A percentile compares a stretch with the other conserved stretches of the same genome.
Conservation (phyloP, 768 basidiomycete species). For the Tylopilus plumbeoviolaceoides region DNA sequence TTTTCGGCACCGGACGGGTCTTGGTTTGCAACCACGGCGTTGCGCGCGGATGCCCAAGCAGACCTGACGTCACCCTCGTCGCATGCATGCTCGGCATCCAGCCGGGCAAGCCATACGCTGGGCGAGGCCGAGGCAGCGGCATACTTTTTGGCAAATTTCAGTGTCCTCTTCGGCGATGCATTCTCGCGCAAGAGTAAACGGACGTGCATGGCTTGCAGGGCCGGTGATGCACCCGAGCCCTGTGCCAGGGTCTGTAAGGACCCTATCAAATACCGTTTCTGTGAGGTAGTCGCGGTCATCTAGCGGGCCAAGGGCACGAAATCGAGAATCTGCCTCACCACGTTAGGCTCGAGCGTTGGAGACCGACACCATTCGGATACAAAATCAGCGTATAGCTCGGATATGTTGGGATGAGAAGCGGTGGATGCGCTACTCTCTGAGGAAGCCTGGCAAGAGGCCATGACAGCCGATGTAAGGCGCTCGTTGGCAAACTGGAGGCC, state of each 20-base stretch:
- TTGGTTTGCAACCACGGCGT: slow-evolving; percentile 23
- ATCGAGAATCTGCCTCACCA: slow-evolving; percentile 23
- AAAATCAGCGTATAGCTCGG: slow-evolving; percentile 40
- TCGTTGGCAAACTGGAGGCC: slow-evolving; percentile 31
- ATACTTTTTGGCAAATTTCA: slow-evolving; percentile 45
- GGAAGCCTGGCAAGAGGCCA: slow-evolving; percentile 21
- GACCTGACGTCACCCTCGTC: slow-evolving; percentile 24
- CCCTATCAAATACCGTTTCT: slow-evolving; percentile 55
- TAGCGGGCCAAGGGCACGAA: neutral
- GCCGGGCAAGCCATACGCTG: slow-evolving; percentile 50
- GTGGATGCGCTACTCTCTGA: slow-evolving; percentile 10
- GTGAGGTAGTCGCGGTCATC: slow-evolving; percentile 2
- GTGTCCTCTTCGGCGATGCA: slow-evolving; percentile 31
- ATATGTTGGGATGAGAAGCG: slow-evolving; percentile 28
- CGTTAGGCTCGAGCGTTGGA: slow-evolving; percentile 26
- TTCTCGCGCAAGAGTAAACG: slow-evolving; percentile 29
- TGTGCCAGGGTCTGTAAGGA: slow-evolving; percentile 39
- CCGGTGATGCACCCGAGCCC: slow-evolving; percentile 16
- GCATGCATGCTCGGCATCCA: slow-evolving; percentile 40
- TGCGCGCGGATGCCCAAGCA: slow-evolving; percentile 46
- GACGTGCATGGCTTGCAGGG: slow-evolving; percentile 36
- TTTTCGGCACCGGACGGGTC: slow-evolving; percentile 28
- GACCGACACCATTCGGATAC: slow-evolving; percentile 44
- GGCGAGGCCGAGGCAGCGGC: slow-evolving; percentile 37
- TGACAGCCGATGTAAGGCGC: slow-evolving; percentile 25